phyloP scores from a whole-genome alignment of 2,329 filamentous ascomycete species.

The Fusarium sp. region DNA sequence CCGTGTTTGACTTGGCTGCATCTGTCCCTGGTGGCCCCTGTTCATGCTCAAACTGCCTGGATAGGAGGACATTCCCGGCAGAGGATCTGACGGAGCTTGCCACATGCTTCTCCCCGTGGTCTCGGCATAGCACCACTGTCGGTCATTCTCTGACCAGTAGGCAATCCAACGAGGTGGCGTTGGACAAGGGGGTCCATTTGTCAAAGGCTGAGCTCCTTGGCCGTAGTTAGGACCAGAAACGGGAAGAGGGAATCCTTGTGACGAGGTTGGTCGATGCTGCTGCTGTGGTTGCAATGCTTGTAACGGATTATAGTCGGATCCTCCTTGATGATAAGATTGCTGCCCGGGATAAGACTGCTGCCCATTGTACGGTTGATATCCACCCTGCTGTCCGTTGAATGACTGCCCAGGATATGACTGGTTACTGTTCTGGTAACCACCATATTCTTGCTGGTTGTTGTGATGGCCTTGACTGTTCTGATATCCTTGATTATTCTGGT shows the following conservation, averaged over 20 bases:
- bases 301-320: not conserved
- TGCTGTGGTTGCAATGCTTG: not conserved
- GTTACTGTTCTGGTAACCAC: not conserved
- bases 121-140: slow-evolving; percentile 29
- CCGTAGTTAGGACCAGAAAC: not conserved
- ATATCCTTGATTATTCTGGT: not conserved
- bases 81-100: slow-evolving; percentile 1
- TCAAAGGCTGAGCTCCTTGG: not conserved
- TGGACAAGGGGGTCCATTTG: not conserved
- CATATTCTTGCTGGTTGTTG: not conserved
- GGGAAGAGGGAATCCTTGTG: not conserved
- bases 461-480: not conserved
- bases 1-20: not conserved
- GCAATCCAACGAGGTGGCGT: slow-evolving; percentile 30
- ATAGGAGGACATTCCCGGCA: slow-evolving; percentile 24
- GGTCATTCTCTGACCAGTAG: slow-evolving; percentile 35
- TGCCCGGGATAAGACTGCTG: not conserved
- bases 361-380: slow-evolving; percentile 1
- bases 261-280: not conserved
- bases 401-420: not conserved
- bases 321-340: not conserved
- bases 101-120: slow-evolving; percentile 21
- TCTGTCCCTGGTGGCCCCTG: not conserved
- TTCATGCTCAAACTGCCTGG: not conserved
- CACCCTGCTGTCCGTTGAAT: not conserved